Percentiles rank a stretch among this genome's conserved stretches.
Evolutionary conservation across 345 rosid species (phyloP).

Genomic region (Fremontodendron californicum): DNA sequence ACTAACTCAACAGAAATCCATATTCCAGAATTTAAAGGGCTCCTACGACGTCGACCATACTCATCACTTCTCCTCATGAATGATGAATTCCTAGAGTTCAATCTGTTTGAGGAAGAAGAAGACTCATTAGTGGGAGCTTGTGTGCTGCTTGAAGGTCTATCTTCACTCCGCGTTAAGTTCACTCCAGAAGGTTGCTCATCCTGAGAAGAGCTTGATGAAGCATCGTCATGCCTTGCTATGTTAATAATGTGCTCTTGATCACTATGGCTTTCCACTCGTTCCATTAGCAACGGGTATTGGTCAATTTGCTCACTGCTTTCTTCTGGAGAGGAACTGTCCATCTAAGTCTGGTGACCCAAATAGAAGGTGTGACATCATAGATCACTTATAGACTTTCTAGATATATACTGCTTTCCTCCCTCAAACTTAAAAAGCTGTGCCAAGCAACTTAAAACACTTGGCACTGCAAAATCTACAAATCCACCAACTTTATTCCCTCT

Average conservation of each 20-base stretch:
- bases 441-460: slow-evolving; percentile 15
- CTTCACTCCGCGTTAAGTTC: slow-evolving; percentile 30
- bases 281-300: slow-evolving; percentile 64
- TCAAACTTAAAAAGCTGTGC: not conserved
- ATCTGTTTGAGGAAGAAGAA: slow-evolving; percentile 36
- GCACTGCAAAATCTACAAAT: slow-evolving; percentile 1
- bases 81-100: slow-evolving; percentile 31
- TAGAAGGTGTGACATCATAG: slow-evolving; percentile 25
- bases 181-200: slow-evolving; percentile 31
- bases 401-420: slow-evolving; percentile 10
- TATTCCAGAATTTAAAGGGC: slow-evolving; percentile 75
- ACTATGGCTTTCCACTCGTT: slow-evolving; percentile 30
- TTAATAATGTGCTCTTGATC: slow-evolving; percentile 55
- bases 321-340: slow-evolving; percentile 52
- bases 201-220: slow-evolving; percentile 46
- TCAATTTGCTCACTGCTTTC: slow-evolving; percentile 38
- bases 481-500: not conserved
- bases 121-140: slow-evolving; percentile 24
- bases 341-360: slow-evolving; percentile 40
- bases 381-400: not conserved
- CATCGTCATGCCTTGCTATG: slow-evolving; percentile 40
- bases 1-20: slow-evolving; percentile 82
- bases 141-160: slow-evolving; percentile 28
- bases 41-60: slow-evolving; percentile 50
- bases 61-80: slow-evolving; percentile 51